Conservation (phyloP, 768 basidiomycete genomes). For the Trametes maxima region DNA sequence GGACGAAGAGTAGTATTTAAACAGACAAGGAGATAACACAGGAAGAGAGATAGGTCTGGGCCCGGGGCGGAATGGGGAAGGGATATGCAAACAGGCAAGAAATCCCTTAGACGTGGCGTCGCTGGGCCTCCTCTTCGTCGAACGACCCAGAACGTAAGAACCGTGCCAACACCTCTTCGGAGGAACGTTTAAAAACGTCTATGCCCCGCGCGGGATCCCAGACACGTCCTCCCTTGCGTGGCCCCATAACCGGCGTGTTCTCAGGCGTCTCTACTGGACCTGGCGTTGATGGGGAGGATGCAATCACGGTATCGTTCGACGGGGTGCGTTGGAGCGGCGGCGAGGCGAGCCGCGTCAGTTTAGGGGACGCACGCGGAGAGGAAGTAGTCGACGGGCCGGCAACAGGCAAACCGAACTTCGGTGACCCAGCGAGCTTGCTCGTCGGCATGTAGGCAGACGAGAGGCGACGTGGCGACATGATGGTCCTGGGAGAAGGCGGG, state of each 20-base stretch:
- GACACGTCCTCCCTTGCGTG: slow-evolving; percentile 54
- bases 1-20: too few relatives aligned
- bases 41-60: too few relatives aligned
- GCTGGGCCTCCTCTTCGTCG: slow-evolving; percentile 50
- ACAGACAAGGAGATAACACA: too few relatives aligned
- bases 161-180: slow-evolving; percentile 82
- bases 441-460: slow-evolving; percentile 14
- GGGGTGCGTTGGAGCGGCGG: slow-evolving; percentile 36
- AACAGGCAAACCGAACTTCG: slow-evolving; percentile 27
- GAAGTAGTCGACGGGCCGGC: slow-evolving; percentile 23
- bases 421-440: slow-evolving; percentile 24
- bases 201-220: slow-evolving; percentile 89
- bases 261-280: slow-evolving; percentile 48
- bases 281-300: slow-evolving; percentile 57
- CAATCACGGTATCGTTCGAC: slow-evolving; percentile 48
- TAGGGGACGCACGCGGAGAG: slow-evolving; percentile 27
- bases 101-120: slow-evolving; percentile 19
- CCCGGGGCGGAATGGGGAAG: neutral
- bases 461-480: slow-evolving; percentile 25
- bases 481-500: slow-evolving; percentile 14
- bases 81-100: neutral
- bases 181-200: slow-evolving; percentile 83
- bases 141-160: slow-evolving; percentile 81
- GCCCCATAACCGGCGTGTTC: slow-evolving; percentile 31
- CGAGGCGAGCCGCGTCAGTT: slow-evolving; percentile 26